These are phyloP conservation scores for Ampelocalamus luodianensis DNA, from an alignment of 176 grass and related monocot genomes.

Conservation along the genomic window DNA sequence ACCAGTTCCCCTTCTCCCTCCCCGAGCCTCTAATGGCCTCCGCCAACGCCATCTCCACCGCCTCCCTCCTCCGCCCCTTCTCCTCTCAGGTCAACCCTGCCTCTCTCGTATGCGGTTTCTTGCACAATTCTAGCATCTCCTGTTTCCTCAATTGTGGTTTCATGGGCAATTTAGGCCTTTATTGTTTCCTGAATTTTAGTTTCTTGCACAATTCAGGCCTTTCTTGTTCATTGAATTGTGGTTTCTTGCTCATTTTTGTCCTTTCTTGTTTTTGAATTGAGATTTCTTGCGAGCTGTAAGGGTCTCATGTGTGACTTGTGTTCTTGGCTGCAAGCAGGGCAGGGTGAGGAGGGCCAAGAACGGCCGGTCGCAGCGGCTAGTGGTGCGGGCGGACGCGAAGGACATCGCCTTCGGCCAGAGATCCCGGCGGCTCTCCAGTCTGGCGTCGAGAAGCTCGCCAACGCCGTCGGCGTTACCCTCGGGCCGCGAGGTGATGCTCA, in stretches of 20 bases:
- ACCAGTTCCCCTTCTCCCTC: not conserved
- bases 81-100: constrained; percentile 46
- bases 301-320: not conserved
- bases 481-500: constrained; percentile 64
- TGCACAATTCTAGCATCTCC: not conserved
- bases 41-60: constrained; percentile 62
- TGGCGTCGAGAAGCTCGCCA: constrained; percentile 76
- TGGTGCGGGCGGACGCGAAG: constrained; percentile 60
- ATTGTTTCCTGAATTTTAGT: not conserved
- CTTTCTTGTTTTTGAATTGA: not conserved
- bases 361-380: constrained; percentile 41
- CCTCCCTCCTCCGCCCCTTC: constrained; percentile 48
- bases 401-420: constrained; percentile 73
- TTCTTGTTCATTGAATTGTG: not conserved
- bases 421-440: constrained; percentile 62
- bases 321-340: constrained; percentile 37
- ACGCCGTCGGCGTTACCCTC: constrained; percentile 74
- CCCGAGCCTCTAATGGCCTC: constrained; percentile 46
- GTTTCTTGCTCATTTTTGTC: not conserved
- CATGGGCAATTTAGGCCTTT: not conserved
- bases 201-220: not conserved
- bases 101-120: not conserved
- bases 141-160: not conserved
- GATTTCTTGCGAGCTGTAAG: not conserved
- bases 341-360: constrained; percentile 40